These are phyloP conservation scores for Aspergillus clavatus DNA, from an alignment of 2,329 filamentous ascomycete genomes.

Conservation along the genomic window DNA sequence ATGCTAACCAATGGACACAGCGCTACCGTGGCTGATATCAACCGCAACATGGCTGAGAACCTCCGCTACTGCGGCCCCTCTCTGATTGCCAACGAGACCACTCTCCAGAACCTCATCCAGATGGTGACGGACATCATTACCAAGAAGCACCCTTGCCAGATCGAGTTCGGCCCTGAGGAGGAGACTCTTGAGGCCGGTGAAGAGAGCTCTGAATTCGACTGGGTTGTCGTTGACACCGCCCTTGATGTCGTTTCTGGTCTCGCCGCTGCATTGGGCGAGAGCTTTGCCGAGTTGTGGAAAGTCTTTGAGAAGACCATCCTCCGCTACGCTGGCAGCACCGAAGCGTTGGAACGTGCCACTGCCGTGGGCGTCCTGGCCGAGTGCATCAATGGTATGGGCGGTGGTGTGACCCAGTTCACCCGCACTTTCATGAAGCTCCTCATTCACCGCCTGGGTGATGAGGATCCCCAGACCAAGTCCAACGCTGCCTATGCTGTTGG, in stretches of 20 bases:
- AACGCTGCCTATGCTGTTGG: slow-evolving; percentile 92
- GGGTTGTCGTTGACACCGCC: slow-evolving; percentile 91
- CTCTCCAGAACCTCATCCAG: slow-evolving; percentile 71
- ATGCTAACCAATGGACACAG: slow-evolving; percentile 52
- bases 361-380: slow-evolving; percentile 90
- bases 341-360: slow-evolving; percentile 81
- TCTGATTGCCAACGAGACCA: slow-evolving; percentile 67
- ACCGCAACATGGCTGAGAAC: slow-evolving; percentile 84
- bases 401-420: slow-evolving; percentile 77
- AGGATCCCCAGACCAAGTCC: slow-evolving; percentile 87
- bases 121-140: slow-evolving; percentile 75
- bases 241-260: slow-evolving; percentile 86
- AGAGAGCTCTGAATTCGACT: slow-evolving; percentile 92
- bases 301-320: slow-evolving; percentile 89
- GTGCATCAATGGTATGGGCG: slow-evolving; percentile 78
- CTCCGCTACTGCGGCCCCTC: slow-evolving; percentile 88
- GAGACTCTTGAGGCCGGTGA: slow-evolving; percentile 68
- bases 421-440: slow-evolving; percentile 70
- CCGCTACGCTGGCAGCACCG: slow-evolving; percentile 80
- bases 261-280: slow-evolving; percentile 71
- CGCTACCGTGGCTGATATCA: slow-evolving; percentile 87
- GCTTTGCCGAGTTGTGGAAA: slow-evolving; percentile 88
- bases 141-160: slow-evolving; percentile 87
- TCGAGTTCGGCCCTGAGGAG: slow-evolving; percentile 77
- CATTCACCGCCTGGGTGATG: slow-evolving; percentile 79